Evolutionary conservation across 2,329 filamentous ascomycete genomes (phyloP), one percentile per base, ranked within the genome.

Genomic region (Clonostachys rhizophaga): DNA sequence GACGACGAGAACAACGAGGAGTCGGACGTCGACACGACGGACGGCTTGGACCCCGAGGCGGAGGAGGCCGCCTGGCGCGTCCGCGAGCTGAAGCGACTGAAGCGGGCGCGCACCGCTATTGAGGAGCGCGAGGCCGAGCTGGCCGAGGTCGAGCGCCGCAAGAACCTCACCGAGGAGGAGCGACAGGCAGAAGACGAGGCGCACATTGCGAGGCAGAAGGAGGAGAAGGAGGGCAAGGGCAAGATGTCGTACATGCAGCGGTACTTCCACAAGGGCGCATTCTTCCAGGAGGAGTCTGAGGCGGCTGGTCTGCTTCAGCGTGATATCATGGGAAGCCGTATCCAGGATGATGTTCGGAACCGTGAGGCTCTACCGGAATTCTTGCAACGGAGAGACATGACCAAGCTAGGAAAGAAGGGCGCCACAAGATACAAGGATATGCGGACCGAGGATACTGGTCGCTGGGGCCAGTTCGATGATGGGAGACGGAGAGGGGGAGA

Each of bases 181-280:
- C 82, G 94, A 43, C 83, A 85, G 49, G 85, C 83, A 49, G 94
- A 99, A 64, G 94, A 99, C 65, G 80, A 84, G 40, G 87, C 79
- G 44, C 89, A 83, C 64, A 71, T 97, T 16, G 84, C 84, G 1
- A 75, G 78, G 54, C 92, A 97, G 67, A 83, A 86, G 56, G 87
- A 87, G 52, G 91, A 95, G 52, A 88, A 89, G 57, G 83, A 87
- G 51, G 67, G 75, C 44, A 85, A 86, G 50, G 90, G 90, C 46
- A 87, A 92, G 68, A 89, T 94, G 76, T 80, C 80, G 3, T 96
- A 84, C 65, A 89, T 97, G 87, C 91, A 96, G 62, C 91, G 91
- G 63, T 99, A 97, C 71, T 91, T 89, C 67, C 94, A 99, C 75
- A 92, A 91, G 70, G 94, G 94, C 43, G 94, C 94, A 14, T 99